A percentile compares a stretch with the other conserved stretches of the same genome.
These are phyloP conservation scores for Populus trichocarpa DNA, from an alignment of 441 rosid genomes.

Conservation along the genomic window DNA sequence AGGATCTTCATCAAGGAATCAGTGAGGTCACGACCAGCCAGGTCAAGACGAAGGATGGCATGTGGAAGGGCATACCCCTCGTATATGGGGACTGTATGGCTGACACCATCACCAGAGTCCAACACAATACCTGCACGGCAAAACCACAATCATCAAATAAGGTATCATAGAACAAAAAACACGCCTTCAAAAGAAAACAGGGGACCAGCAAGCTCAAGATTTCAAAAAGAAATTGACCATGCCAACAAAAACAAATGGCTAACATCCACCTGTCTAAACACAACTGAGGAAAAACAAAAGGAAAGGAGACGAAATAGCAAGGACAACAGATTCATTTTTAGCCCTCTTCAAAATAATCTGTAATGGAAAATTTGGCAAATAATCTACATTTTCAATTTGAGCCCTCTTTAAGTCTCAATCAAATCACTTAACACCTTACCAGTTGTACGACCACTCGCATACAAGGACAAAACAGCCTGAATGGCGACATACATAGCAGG, in stretches of 20 bases:
- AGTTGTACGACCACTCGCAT: conserved; percentile 96
- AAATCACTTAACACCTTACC: conserved; percentile 40
- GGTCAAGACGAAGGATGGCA: conserved; percentile 78
- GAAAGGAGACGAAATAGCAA: not conserved
- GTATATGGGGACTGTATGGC: conserved; percentile 72
- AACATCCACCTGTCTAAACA: not conserved
- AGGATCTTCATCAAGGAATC: conserved; percentile 69
- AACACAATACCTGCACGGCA: conserved; percentile 57
- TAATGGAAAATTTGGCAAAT: not conserved
- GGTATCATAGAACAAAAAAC: not conserved
- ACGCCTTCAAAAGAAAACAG: not conserved
- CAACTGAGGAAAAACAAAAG: not conserved
- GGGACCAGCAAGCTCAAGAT: not conserved
- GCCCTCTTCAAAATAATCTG: not conserved
- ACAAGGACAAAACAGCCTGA: conserved; percentile 89
- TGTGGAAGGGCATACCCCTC: conserved; percentile 77
- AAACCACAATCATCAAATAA: not conserved
- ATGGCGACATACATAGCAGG: conserved; percentile 93
- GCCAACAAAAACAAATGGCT: not conserved
- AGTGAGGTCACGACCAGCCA: conserved; percentile 77
- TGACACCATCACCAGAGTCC: conserved; percentile 78
- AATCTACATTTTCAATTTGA: not conserved
- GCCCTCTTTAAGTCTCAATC: not conserved
- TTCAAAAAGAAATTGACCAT: not conserved
- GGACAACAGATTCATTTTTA: not conserved